Evolutionary conservation across 192 early-diverging fungal genomes (phyloP).

Genomic region (Entomortierella chlamydospora): DNA sequence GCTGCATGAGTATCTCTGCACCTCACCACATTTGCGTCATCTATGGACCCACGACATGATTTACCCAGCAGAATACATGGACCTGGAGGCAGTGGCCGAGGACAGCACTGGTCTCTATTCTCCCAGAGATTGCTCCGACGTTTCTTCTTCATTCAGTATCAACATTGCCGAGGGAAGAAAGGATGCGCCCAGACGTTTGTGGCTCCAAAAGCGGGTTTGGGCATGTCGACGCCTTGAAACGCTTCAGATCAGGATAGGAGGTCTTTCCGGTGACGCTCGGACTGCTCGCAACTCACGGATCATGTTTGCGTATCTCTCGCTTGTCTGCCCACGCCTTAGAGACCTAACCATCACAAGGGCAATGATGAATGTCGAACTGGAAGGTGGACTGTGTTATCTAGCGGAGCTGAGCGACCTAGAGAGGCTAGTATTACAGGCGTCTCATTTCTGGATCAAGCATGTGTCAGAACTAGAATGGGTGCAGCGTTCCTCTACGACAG

Average conservation of each 20-base stretch:
- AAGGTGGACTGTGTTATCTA: conserved; percentile 22
- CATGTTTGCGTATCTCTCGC: conserved; percentile 23
- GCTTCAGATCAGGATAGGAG: conserved; percentile 21
- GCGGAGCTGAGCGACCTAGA: conserved; percentile 2
- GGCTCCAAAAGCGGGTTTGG: conserved; percentile 11
- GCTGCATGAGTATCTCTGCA: conserved; percentile 25
- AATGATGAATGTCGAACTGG: conserved; percentile 20
- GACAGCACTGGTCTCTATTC: conserved; percentile 9
- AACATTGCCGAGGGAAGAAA: background rate
- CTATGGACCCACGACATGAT: conserved; percentile 14
- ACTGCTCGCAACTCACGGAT: conserved; percentile 9
- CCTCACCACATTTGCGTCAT: conserved; percentile 14
- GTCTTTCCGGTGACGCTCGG: conserved; percentile 10
- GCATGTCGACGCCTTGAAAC: conserved; percentile 14
- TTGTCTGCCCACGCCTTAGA: conserved; percentile 14
- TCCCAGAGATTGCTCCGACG: conserved; percentile 3
- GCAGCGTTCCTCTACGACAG: background rate
- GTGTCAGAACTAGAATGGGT: conserved; percentile 19
- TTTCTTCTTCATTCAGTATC: background rate
- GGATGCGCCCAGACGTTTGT: background rate
- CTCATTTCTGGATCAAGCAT: conserved; percentile 22
- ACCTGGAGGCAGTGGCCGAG: conserved; percentile 8
- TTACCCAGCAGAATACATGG: conserved; percentile 27
- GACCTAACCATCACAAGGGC: conserved; percentile 10
- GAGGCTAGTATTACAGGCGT: conserved; percentile 6